phyloP scores from a whole-genome alignment of 306 rosid species.

The Prunus mume region DNA sequence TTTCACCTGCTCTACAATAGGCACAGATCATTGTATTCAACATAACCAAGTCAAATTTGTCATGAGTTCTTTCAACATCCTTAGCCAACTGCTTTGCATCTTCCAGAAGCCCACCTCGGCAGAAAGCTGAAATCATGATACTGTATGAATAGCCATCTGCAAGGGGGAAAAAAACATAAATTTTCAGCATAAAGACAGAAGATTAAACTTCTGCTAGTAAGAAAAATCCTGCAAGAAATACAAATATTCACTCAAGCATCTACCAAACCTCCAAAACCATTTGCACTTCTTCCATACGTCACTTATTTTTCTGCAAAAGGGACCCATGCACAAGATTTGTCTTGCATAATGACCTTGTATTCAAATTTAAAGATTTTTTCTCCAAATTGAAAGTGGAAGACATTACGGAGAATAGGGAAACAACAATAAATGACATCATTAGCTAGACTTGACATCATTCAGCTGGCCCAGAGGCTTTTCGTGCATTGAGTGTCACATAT shows the following conservation, averaged over 20 bases:
- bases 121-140: constrained; percentile 85
- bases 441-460: neutral
- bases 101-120: constrained; percentile 77
- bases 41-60: constrained; percentile 82
- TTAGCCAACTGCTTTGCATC: constrained; percentile 84
- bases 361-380: neutral
- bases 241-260: neutral
- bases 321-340: neutral
- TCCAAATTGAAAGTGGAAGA: neutral
- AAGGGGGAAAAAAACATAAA: constrained; percentile 24
- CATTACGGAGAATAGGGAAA: too few species aligned
- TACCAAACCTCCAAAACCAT: neutral
- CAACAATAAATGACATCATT: neutral
- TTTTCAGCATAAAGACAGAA: constrained; percentile 17
- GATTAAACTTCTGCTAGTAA: neutral
- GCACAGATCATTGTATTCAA: constrained; percentile 91
- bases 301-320: neutral
- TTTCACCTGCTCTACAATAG: constrained; percentile 93
- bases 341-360: neutral
- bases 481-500: neutral
- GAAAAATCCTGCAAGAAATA: constrained; percentile 13
- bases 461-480: neutral
- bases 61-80: constrained; percentile 64
- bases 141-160: constrained; percentile 96
- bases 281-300: neutral